Conservation (phyloP, 129 eudicot species). For the Silybum marianum region DNA sequence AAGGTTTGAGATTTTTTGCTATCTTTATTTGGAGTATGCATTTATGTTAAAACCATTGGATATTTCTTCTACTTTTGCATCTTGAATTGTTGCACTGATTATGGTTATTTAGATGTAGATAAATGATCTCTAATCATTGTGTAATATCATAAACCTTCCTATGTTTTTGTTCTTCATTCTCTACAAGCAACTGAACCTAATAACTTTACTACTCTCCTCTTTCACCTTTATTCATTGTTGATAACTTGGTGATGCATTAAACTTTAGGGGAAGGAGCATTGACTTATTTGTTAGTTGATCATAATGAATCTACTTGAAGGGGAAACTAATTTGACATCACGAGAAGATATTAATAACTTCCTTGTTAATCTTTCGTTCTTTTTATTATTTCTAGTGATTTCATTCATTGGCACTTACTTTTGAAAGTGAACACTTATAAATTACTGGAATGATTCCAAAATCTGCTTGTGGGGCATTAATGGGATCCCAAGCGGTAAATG, state of each 20-base stretch:
- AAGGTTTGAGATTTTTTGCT: conserved; percentile 49
- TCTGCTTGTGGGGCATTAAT: too few relatives aligned
- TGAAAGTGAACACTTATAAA: too few relatives aligned
- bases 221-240: too few relatives aligned
- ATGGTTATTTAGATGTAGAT: conserved; percentile 4
- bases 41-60: background rate
- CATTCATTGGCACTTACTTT: too few relatives aligned
- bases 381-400: background rate
- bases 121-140: background rate
- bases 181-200: background rate
- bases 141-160: background rate
- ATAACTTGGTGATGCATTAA: too few relatives aligned
- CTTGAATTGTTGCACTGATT: background rate
- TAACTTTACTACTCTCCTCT: background rate
- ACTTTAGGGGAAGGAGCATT: too few relatives aligned
- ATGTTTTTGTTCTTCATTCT: background rate
- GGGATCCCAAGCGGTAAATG: too few relatives aligned
- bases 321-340: background rate
- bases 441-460: too few relatives aligned
- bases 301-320: too few relatives aligned
- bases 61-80: conserved; percentile 1
- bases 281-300: too few relatives aligned
- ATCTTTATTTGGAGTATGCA: background rate
- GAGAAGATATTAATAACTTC: conserved; percentile 1
- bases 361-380: background rate